Conservation (phyloP, 176 grass and related monocot genomes). For the Avena sativa region DNA sequence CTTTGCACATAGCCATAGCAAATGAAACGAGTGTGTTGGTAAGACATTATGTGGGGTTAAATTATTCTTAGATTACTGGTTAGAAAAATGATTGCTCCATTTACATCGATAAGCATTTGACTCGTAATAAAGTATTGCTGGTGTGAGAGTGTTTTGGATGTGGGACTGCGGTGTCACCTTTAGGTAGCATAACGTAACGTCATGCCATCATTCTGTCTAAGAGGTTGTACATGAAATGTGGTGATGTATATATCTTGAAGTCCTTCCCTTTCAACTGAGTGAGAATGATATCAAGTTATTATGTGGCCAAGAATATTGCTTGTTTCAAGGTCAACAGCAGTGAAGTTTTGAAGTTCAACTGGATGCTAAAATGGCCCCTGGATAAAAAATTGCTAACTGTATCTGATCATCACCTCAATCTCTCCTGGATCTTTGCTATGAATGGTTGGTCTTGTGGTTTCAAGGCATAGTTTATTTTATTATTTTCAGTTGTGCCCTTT, state of each 20-base stretch:
- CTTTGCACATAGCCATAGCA: slow-evolving; percentile 6
- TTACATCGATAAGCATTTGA: not conserved
- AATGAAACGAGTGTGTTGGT: slow-evolving; percentile 13
- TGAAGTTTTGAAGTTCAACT: not conserved
- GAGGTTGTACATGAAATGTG: not conserved
- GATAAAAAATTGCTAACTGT: slow-evolving; percentile 15
- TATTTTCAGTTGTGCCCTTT: not conserved
- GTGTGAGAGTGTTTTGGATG: not conserved
- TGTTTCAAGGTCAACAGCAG: not conserved
- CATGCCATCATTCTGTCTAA: not conserved
- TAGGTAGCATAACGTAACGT: not conserved
- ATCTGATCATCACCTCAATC: not conserved
- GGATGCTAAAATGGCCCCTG: not conserved
- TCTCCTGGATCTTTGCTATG: not conserved
- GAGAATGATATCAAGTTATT: not conserved
- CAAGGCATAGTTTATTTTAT: not conserved
- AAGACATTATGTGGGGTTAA: not conserved
- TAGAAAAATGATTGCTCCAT: not conserved
- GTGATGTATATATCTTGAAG: not conserved
- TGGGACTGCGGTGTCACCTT: not conserved
- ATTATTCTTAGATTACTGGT: not conserved
- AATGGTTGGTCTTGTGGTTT: not conserved
- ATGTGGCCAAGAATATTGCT: not conserved
- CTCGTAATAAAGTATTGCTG: not conserved
- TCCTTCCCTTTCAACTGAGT: not conserved